Evolutionary conservation across 1,284 basidiomycete genomes (phyloP).

Genomic region (Coniferiporia weirii): DNA sequence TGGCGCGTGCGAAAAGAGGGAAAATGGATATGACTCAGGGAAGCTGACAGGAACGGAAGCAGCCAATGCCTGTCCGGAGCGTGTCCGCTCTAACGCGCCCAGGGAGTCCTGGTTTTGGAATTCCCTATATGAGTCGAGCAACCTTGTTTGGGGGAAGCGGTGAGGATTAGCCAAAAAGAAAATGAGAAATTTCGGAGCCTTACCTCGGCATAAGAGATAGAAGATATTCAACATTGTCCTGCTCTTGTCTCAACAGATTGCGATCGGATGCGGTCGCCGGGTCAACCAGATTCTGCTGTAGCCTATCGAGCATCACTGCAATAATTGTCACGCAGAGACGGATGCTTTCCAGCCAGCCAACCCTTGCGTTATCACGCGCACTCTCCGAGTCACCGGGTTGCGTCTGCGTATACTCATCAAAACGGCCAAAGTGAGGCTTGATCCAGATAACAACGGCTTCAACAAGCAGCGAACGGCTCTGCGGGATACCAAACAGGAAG

Average conservation of each 20-base stretch:
- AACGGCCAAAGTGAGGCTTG: constrained; percentile 91
- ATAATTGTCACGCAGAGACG: constrained; percentile 80
- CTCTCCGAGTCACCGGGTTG: constrained; percentile 59
- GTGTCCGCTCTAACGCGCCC: constrained; percentile 66
- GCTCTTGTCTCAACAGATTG: constrained; percentile 67
- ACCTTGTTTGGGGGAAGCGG: constrained; percentile 33
- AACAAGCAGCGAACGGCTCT: constrained; percentile 77
- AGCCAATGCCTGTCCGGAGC: constrained; percentile 56
- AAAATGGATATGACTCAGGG: constrained; percentile 91
- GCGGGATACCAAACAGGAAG: constrained; percentile 79
- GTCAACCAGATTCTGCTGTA: constrained; percentile 77
- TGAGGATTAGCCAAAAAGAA: constrained; percentile 12
- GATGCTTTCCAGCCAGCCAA: constrained; percentile 87
- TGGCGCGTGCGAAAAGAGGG: constrained; percentile 68
- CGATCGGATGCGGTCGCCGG: constrained; percentile 61
- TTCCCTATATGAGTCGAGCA: constrained; percentile 87
- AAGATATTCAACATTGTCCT: constrained; percentile 90
- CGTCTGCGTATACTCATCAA: constrained; percentile 72
- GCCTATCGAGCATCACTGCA: constrained; percentile 87
- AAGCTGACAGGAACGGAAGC: constrained; percentile 77
- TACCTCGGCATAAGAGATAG: constrained; percentile 84
- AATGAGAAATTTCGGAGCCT: constrained; percentile 22
- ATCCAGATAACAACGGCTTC: constrained; percentile 92
- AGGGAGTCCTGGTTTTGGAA: constrained; percentile 65
- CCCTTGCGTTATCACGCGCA: constrained; percentile 67